Conservation (phyloP, 2,329 filamentous ascomycete genomes). For the Ascochyta fabae region DNA sequence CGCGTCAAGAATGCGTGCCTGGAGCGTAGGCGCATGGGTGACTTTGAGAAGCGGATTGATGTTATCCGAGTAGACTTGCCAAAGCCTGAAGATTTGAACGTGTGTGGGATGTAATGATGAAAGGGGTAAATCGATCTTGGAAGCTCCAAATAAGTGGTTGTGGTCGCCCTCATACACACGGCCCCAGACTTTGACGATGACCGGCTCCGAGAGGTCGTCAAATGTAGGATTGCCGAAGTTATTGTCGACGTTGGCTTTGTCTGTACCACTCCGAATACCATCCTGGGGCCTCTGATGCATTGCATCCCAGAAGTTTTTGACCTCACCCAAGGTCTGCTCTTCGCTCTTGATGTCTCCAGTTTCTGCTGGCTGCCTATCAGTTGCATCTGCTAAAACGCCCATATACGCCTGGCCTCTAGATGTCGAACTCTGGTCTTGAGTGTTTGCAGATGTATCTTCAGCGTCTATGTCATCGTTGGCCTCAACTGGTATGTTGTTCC, state of each 20-base stretch:
- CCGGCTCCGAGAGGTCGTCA: slow-evolving; percentile 18
- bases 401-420: background rate
- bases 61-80: slow-evolving; percentile 71
- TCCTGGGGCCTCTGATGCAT: slow-evolving; percentile 23
- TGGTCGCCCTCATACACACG: slow-evolving; percentile 51
- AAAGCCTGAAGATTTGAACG: slow-evolving; percentile 71
- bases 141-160: slow-evolving; percentile 61
- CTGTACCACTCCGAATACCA: background rate
- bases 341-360: slow-evolving; percentile 20
- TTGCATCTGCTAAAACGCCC: background rate
- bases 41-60: slow-evolving; percentile 42
- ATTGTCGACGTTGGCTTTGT: slow-evolving; percentile 3
- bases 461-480: slow-evolving; percentile 40
- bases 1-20: slow-evolving; percentile 69
- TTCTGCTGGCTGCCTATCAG: slow-evolving; percentile 6
- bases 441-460: background rate
- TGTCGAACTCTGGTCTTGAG: background rate
- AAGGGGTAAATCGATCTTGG: slow-evolving; percentile 63
- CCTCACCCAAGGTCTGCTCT: slow-evolving; percentile 2
- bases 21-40: slow-evolving; percentile 38
- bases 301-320: slow-evolving; percentile 33
- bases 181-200: slow-evolving; percentile 56
- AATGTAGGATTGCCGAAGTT: slow-evolving; percentile 10
- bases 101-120: slow-evolving; percentile 68
- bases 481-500: slow-evolving; percentile 73